These are phyloP conservation scores for Corylus americana DNA, from an alignment of 306 rosid genomes.

Conservation along the genomic window DNA sequence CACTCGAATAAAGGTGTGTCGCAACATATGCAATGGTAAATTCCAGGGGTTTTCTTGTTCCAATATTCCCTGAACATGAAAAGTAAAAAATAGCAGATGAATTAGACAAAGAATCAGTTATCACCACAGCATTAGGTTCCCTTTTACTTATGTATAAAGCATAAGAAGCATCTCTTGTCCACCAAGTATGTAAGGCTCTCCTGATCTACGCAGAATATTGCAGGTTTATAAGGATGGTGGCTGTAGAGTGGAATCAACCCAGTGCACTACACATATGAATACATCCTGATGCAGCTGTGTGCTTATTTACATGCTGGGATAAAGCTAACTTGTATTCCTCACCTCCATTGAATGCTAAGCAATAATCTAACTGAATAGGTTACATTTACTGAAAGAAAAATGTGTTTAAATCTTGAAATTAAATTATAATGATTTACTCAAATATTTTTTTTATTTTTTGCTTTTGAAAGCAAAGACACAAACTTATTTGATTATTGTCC, in stretches of 20 bases:
- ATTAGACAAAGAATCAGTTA: slow-evolving; percentile 1
- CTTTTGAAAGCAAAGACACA: too few relatives aligned
- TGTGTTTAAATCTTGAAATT: too few relatives aligned
- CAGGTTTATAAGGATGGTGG: neutral
- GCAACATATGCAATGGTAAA: slow-evolving; percentile 85
- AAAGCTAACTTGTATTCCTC: neutral
- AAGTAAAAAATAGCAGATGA: slow-evolving; percentile 3
- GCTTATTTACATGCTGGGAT: neutral
- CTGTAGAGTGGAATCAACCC: neutral
- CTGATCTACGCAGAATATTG: neutral
- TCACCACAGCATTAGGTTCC: neutral
- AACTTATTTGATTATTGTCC: too few relatives aligned
- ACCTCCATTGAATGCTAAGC: neutral
- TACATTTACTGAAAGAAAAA: neutral
- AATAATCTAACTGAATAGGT: neutral
- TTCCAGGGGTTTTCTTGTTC: slow-evolving; percentile 81
- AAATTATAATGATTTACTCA: too few relatives aligned
- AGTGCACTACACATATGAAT: neutral
- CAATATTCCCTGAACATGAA: slow-evolving; percentile 65
- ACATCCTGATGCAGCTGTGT: neutral
- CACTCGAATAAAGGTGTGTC: slow-evolving; percentile 87
- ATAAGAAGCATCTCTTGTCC: slow-evolving; percentile 7
- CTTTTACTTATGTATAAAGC: neutral
- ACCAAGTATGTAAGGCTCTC: neutral
- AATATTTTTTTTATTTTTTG: too few relatives aligned